Base-by-base conservation (phyloP, 75 land plant genomes). In the Isoetes taiwanensis region DNA sequence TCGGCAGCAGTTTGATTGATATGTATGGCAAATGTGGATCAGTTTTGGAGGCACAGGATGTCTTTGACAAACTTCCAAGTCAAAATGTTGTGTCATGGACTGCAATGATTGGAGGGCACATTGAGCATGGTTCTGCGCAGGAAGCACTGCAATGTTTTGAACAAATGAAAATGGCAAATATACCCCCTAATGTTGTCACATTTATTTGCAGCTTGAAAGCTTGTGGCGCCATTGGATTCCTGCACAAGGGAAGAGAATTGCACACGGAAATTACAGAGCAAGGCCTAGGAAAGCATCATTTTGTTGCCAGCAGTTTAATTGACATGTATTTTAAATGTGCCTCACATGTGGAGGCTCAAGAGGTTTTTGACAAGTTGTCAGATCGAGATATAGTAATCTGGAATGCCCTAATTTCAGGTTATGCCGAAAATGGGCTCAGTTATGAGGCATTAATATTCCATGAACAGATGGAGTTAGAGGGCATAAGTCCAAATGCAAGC, bases 21-120 rank as follows among this genome's bases (percentile, higher is more conserved):
- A 61, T 81, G 76, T 80, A 80, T 64, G 34, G 59, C 8, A 76
- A 70, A 61, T 80, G 77, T 58, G 79, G 79, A 2, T 34, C 12
- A 12, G 6, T 71, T 26, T 62, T 70, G 34, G 65, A 73, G 28
- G 88, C 84, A 1, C 52, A 41, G 4, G 21, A 60, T 0, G n/a
- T 84, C 64, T 84, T 84, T 52, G 78, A 57, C 3, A 52, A 54
- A 64, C 72, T 77, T 75, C 72, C 73, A 2, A 43, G 19, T 0
- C 71, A 34, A 41, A 56, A 62, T 32, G 63, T 68, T 54, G 78
- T 80, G 5, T 65, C 78, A 63, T 75, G 77, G 77, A 75, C 58
- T 43, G 55, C 69, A 10, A 41, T 75, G 57, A 74, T 69, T 21
- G 54, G 52, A 21, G 77, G 64, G 5, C 70, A 64, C 65, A 68